phyloP scores from a whole-genome alignment of 2,329 filamentous ascomycete genomes.

The Ophiostoma sp. region DNA sequence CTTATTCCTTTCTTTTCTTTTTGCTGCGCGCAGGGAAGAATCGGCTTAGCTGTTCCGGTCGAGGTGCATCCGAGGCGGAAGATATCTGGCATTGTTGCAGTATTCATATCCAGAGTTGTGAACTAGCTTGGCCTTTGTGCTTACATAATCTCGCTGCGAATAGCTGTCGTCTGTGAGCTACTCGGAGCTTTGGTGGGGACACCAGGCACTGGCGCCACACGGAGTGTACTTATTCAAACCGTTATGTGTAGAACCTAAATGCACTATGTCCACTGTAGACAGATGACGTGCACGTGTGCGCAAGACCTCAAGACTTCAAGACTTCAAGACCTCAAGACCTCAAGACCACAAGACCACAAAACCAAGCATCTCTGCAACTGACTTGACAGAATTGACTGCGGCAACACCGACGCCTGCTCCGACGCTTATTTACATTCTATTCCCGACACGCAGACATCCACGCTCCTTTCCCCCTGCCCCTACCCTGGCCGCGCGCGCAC shows the following conservation, averaged over 20 bases:
- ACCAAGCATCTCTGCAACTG: neutral
- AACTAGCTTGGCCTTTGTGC: neutral
- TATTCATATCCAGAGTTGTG: neutral
- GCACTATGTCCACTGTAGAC: constrained; percentile 1
- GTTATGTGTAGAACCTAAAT: neutral
- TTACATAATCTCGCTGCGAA: neutral
- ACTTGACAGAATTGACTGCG: neutral
- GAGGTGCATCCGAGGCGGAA: neutral
- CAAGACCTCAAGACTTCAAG: neutral
- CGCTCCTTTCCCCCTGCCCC: neutral
- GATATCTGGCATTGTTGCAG: too few relatives aligned
- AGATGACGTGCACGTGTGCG: constrained; percentile 4
- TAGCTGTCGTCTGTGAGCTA: neutral
- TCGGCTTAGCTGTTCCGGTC: neutral
- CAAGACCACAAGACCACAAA: neutral
- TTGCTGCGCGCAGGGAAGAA: neutral
- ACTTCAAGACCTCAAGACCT: neutral
- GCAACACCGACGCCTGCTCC: neutral
- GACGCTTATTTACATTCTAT: neutral
- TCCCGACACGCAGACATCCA: neutral
- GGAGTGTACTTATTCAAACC: neutral
- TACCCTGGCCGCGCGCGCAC: neutral
- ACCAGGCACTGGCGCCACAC: neutral
- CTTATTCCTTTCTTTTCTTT: too few relatives aligned
- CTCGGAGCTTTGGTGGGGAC: neutral